Conservation (phyloP, 257 asterid genomes). For the Fraxinus anomala region DNA sequence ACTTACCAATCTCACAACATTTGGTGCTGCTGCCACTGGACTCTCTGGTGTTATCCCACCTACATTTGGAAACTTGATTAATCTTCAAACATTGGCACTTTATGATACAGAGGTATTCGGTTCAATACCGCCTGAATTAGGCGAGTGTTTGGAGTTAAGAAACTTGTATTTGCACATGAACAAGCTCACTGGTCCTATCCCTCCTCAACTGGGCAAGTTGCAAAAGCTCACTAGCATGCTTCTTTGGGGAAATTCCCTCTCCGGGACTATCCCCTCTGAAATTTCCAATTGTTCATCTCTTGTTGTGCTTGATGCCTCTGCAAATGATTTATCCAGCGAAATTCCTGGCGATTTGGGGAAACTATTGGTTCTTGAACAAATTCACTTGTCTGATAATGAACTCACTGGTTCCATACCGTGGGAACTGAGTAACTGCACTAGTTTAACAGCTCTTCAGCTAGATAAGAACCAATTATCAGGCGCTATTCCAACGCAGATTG, state of each 20-base stretch:
- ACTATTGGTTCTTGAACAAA: constrained; percentile 63
- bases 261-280: constrained; percentile 63
- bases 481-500: constrained; percentile 64
- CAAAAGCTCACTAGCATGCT: constrained; percentile 79
- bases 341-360: constrained; percentile 72
- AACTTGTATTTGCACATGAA: constrained; percentile 81
- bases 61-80: constrained; percentile 71
- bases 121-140: constrained; percentile 74
- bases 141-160: constrained; percentile 61
- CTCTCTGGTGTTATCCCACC: constrained; percentile 77
- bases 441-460: constrained; percentile 76
- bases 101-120: constrained; percentile 84
- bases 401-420: constrained; percentile 65
- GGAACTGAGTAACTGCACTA: constrained; percentile 70
- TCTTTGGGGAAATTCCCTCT: constrained; percentile 78
- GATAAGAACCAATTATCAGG: constrained; percentile 83
- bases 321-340: constrained; percentile 65
- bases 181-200: constrained; percentile 72
- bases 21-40: constrained; percentile 87
- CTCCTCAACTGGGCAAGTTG: constrained; percentile 63
- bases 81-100: constrained; percentile 67
- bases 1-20: constrained; percentile 67
- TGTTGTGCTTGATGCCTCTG: constrained; percentile 79
- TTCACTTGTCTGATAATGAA: constrained; percentile 77
- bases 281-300: constrained; percentile 67